These are phyloP conservation scores for Knufia petricola DNA, from an alignment of 2,329 filamentous ascomycete species.

Conservation along the genomic window DNA sequence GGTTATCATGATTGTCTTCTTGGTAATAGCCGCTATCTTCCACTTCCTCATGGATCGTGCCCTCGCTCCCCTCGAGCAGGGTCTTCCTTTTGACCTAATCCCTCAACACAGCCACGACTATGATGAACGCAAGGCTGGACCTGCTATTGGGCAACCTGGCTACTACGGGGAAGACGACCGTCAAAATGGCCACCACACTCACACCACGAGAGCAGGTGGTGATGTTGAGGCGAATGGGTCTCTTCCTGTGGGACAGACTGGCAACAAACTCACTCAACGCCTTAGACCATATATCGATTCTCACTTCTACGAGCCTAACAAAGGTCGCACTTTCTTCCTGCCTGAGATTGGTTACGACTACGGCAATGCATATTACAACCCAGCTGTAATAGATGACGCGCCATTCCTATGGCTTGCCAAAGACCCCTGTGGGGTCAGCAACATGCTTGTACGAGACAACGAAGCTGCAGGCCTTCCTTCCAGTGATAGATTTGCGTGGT, in stretches of 20 bases:
- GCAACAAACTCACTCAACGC: constrained; percentile 6
- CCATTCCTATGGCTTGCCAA: constrained; percentile 73
- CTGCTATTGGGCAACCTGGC: constrained; percentile 42
- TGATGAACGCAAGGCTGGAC: constrained; percentile 45
- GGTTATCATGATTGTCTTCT: constrained; percentile 65
- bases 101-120: constrained; percentile 13
- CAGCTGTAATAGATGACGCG: constrained; percentile 51
- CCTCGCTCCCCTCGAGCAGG: constrained; percentile 43
- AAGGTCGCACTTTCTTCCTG: constrained; percentile 12
- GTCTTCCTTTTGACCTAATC: constrained; percentile 58
- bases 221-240: constrained; percentile 1
- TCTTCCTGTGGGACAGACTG: background rate
- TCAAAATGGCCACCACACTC: constrained; percentile 25
- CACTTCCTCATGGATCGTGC: constrained; percentile 49
- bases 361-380: constrained; percentile 62
- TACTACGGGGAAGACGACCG: no score
- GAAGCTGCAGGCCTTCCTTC: constrained; percentile 57
- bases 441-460: constrained; percentile 66
- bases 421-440: constrained; percentile 63
- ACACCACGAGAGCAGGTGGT: background rate
- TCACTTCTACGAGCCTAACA: constrained; percentile 19
- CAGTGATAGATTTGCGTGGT: constrained; percentile 63
- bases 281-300: constrained; percentile 6
- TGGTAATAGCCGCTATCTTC: constrained; percentile 65
- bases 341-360: constrained; percentile 52